Conservation (phyloP, 2,329 filamentous ascomycete genomes). For the Neofusicoccum kwambonambiense region DNA sequence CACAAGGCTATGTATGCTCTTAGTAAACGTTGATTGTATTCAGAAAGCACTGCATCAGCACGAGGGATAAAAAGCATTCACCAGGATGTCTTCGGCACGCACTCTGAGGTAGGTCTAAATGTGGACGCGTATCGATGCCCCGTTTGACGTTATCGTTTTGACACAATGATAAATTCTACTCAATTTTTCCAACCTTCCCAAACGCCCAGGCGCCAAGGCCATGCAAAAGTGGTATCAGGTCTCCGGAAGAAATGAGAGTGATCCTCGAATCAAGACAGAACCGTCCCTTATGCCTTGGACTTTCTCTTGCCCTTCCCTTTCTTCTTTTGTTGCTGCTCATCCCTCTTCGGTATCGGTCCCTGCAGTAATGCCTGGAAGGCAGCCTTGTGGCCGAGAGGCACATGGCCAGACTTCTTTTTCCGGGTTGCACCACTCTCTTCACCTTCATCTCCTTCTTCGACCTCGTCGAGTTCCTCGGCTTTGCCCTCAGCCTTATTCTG, state of each 20-base stretch:
- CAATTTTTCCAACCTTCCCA: background rate
- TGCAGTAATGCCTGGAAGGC: conserved; percentile 19
- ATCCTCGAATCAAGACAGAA: background rate
- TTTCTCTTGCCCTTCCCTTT: conserved; percentile 10
- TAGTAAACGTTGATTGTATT: no score
- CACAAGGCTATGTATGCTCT: no score
- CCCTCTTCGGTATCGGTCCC: conserved; percentile 18
- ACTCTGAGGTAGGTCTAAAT: no score
- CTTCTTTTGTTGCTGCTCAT: conserved; percentile 4
- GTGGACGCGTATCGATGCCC: no score
- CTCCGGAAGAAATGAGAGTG: background rate
- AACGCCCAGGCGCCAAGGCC: conserved; percentile 1
- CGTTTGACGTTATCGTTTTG: no score
- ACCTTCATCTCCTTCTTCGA: background rate
- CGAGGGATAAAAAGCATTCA: no score
- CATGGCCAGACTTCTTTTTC: conserved; percentile 15
- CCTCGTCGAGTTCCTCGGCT: background rate
- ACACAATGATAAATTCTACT: no score
- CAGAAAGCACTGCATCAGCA: no score
- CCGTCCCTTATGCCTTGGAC: background rate
- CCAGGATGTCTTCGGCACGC: no score
- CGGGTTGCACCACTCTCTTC: background rate
- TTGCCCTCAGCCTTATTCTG: background rate
- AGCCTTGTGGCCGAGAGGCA: conserved; percentile 17
- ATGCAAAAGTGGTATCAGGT: background rate